Conservation (phyloP, 208 protist genomes). For the Trichomonas tenax region DNA sequence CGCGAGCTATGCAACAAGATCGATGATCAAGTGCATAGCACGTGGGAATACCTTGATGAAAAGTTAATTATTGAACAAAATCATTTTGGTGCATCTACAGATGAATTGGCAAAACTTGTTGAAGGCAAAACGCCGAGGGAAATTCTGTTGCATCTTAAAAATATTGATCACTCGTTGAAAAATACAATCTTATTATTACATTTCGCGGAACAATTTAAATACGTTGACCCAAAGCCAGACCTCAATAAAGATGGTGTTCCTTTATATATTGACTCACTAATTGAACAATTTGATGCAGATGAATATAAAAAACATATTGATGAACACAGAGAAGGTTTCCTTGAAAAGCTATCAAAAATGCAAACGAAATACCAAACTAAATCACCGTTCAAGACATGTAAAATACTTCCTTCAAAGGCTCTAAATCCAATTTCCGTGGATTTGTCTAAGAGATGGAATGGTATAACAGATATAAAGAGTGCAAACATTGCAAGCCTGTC, state of each 20-base stretch:
- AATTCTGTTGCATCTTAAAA: not conserved
- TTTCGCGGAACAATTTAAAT: not conserved
- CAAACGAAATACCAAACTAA: not conserved
- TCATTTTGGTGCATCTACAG: not conserved
- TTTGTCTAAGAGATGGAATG: not conserved
- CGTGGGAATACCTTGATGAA: not conserved
- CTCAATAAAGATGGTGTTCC: not conserved
- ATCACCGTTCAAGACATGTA: not conserved
- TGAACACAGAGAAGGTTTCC: not conserved
- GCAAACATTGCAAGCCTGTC: not conserved
- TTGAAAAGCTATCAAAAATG: not conserved
- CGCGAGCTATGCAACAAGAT: not conserved
- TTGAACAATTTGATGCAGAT: not conserved
- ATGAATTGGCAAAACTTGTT: not conserved
- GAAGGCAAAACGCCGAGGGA: not conserved
- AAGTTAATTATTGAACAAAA: not conserved
- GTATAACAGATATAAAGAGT: not conserved
- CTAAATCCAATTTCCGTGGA: not conserved
- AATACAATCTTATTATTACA: not conserved
- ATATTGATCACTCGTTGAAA: not conserved
- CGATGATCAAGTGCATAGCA: not conserved
- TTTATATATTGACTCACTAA: not conserved
- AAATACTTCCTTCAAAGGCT: not conserved
- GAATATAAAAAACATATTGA: not conserved
- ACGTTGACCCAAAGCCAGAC: not conserved